Base-by-base conservation (phyloP, 345 rosid genomes). In the Laguncularia racemosa region DNA sequence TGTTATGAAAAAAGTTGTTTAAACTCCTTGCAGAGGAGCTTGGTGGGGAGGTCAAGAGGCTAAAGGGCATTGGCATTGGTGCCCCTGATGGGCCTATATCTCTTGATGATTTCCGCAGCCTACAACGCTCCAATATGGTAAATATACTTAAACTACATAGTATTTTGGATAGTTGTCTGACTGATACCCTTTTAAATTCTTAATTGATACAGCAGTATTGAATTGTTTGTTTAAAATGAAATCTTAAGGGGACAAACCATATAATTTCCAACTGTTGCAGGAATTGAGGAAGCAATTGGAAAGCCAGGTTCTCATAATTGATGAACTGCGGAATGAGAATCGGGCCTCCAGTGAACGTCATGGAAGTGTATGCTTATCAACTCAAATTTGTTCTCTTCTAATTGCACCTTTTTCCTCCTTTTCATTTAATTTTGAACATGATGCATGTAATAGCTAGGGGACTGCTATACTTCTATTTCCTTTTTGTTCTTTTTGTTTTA, bases 71-170 rank as follows among this genome's bases (percentile, higher is more conserved):
- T 61, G 99, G 95, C 55, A 85, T 89, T 73, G 86, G 96, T 79
- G 92, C 91, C 77, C 86, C 88, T 19, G 91, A 89, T 62, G 99
- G 97, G 69, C 99, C 99, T 60, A 62, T 89, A 70, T 93, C 91
- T 58, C 87, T 93, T 60, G 95, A 87, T 78, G 97, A 93, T 85
- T 93, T 93, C 71, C 81, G 89, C 63, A 93, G 89, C 72, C 96
- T 93, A 62, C 99, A 89, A 58, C 89, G 88, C 51, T 89, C 97
- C 20, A 93, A 93, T 69, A 76, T 66, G 75, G 97, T 93, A 85
- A 61, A 57, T 26, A 50, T 26, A 50, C 1, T 50, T 61, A 33
- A 6, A 9, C 40, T 33, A 9, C 1, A 33, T 4, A 33, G 40
- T 33, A 33, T 33, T 10, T 6, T 33, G 40, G 40, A 33, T 33